Evolutionary conservation across 352 stramenopile genomes (phyloP).

Genomic region (Pythium coloratum): DNA sequence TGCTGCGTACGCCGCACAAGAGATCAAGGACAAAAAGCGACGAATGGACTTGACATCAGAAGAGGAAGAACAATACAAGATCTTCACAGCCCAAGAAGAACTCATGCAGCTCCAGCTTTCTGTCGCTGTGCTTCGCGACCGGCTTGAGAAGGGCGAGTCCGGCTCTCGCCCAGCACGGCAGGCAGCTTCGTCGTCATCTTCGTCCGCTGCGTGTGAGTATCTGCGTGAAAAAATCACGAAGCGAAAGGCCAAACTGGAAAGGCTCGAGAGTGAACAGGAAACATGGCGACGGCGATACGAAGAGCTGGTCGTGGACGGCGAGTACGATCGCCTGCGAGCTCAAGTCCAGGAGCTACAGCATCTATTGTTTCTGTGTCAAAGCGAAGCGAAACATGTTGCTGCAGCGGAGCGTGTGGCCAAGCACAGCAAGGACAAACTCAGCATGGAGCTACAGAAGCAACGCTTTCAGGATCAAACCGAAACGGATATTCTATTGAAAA

Average conservation of each 20-base stretch:
- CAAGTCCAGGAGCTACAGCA: constrained; percentile 71
- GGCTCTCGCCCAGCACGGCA: background rate
- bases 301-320: constrained; percentile 33
- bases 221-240: constrained; percentile 51
- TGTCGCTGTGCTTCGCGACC: constrained; percentile 41
- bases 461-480: constrained; percentile 61
- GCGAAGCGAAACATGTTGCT: constrained; percentile 47
- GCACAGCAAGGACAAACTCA: constrained; percentile 32
- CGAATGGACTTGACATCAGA: constrained; percentile 44
- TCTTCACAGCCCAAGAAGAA: constrained; percentile 58
- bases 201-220: constrained; percentile 40
- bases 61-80: constrained; percentile 57
- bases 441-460: constrained; percentile 37
- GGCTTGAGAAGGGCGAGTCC: constrained; percentile 1
- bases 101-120: constrained; percentile 59
- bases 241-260: constrained; percentile 40
- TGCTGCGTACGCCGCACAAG: constrained; percentile 22
- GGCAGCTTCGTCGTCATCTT: constrained; percentile 10
- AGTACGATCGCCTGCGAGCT: constrained; percentile 51
- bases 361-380: constrained; percentile 63
- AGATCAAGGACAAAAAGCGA: constrained; percentile 44
- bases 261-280: constrained; percentile 35
- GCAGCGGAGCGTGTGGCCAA: constrained; percentile 40
- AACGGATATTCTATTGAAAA: constrained; percentile 66
- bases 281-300: constrained; percentile 41